Conservation (phyloP, 371 early-diverging fungal species). For the Mucor plumbeus region DNA sequence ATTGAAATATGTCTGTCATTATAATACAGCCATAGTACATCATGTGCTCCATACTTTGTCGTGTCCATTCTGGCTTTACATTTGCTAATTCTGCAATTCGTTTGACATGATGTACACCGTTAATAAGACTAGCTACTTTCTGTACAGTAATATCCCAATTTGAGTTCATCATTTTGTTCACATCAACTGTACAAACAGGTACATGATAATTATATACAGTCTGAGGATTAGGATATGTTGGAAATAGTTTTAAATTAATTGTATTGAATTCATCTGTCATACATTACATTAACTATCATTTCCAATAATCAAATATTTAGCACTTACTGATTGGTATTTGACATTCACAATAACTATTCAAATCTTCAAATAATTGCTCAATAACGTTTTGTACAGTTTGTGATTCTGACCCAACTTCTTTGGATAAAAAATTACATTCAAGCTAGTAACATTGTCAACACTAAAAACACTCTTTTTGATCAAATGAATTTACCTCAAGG, state of each 20-base stretch:
- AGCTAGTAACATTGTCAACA: slow-evolving; percentile 38
- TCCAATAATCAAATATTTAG: neutral
- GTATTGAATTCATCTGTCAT: slow-evolving; percentile 62
- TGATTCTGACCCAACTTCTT: slow-evolving; percentile 39
- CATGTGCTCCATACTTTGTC: slow-evolving; percentile 82
- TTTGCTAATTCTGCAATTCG: slow-evolving; percentile 77
- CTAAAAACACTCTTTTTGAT: neutral
- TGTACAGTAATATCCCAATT: slow-evolving; percentile 88
- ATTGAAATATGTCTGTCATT: slow-evolving; percentile 89
- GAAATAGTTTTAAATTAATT: slow-evolving; percentile 87
- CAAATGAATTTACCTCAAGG: slow-evolving; percentile 61
- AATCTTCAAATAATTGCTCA: slow-evolving; percentile 85
- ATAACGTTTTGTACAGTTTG: slow-evolving; percentile 74
- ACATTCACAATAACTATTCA: slow-evolving; percentile 87
- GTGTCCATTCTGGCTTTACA: slow-evolving; percentile 73
- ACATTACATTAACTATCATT: neutral
- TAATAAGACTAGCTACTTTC: slow-evolving; percentile 67
- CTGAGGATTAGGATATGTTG: slow-evolving; percentile 77
- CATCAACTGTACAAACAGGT: slow-evolving; percentile 77
- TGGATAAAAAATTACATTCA: slow-evolving; percentile 77
- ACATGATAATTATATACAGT: slow-evolving; percentile 83
- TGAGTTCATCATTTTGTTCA: slow-evolving; percentile 67
- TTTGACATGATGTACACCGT: slow-evolving; percentile 80
- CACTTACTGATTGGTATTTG: slow-evolving; percentile 84
- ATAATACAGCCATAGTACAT: slow-evolving; percentile 86